phyloP scores from a whole-genome alignment of 2,329 filamentous ascomycete genomes.

The Penicillium glabrum region DNA sequence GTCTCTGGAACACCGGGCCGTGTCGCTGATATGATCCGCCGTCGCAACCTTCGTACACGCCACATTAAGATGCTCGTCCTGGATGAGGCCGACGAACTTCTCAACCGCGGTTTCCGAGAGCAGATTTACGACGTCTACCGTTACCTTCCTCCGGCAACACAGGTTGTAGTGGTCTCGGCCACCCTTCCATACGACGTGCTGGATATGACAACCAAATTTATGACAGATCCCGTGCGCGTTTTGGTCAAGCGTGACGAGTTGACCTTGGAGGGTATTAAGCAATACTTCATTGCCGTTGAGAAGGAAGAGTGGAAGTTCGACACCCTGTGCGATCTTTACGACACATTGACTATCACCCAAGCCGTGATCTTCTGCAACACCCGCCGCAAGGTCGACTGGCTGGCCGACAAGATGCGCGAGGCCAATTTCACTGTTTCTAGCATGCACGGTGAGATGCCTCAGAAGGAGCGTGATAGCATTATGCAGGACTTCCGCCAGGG shows the following conservation, averaged over 20 bases:
- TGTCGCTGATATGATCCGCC: constrained; percentile 99
- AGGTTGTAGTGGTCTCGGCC: constrained; percentile 96
- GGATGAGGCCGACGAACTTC: constrained; percentile 99
- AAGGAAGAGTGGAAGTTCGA: constrained; percentile 99
- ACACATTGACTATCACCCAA: constrained; percentile 99
- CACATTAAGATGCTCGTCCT: constrained; percentile 99
- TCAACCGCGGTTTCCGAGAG: constrained; percentile 97
- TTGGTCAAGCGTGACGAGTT: constrained; percentile 99
- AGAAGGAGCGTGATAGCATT: constrained; percentile 95
- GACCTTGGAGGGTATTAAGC: constrained; percentile 99
- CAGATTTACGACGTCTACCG: constrained; percentile 99
- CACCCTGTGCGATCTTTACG: constrained; percentile 97
- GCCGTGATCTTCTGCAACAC: constrained; percentile 99
- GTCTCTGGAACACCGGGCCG: constrained; percentile 97
- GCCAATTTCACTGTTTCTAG: constrained; percentile 99
- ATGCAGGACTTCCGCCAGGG: constrained; percentile 99
- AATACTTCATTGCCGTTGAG: constrained; percentile 99
- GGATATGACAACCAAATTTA: constrained; percentile 99
- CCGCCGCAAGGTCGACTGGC: constrained; percentile 99
- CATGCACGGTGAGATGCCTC: constrained; percentile 99
- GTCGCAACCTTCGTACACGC: constrained; percentile 94
- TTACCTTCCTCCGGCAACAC: constrained; percentile 93
- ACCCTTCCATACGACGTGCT: constrained; percentile 99
- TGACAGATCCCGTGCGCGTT: constrained; percentile 98
- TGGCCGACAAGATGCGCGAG: constrained; percentile 97